Evolutionary conservation across 1,284 basidiomycete species (phyloP).

Genomic region (Pascua guehoae): DNA sequence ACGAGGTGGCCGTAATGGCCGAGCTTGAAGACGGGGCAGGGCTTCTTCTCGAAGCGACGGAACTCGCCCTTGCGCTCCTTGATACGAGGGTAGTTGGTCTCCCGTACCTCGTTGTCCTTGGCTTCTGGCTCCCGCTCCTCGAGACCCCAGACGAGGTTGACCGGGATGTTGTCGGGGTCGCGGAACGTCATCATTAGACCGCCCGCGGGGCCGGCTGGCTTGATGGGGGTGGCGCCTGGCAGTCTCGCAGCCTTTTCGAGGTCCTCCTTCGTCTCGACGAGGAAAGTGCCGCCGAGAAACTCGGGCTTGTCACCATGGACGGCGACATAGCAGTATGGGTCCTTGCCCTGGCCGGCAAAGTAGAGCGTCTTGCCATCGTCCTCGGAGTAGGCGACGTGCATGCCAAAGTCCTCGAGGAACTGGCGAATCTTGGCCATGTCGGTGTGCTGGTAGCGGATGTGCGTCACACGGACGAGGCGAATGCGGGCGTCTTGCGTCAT

Average conservation of each 20-base stretch:
- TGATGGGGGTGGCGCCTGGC: slow-evolving; percentile 14
- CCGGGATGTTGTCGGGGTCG: slow-evolving; percentile 23
- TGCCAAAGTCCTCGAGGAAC: slow-evolving; percentile 29
- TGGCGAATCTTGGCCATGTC: slow-evolving; percentile 14
- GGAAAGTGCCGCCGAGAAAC: slow-evolving; percentile 13
- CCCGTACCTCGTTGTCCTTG: not conserved
- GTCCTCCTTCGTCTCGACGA: slow-evolving; percentile 19
- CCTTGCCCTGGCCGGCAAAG: slow-evolving; percentile 21
- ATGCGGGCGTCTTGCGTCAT: slow-evolving; percentile 15
- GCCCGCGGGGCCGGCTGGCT: slow-evolving; percentile 19
- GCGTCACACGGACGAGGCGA: slow-evolving; percentile 20
- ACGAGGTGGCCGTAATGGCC: slow-evolving; percentile 24
- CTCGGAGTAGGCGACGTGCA: slow-evolving; percentile 12
- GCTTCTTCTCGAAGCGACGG: slow-evolving; percentile 15
- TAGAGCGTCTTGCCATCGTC: slow-evolving; percentile 16
- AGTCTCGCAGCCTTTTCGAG: slow-evolving; percentile 18
- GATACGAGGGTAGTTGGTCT: slow-evolving; percentile 5
- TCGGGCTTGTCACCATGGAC: slow-evolving; percentile 4
- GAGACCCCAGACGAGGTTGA: slow-evolving; percentile 24
- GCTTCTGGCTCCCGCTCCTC: not conserved
- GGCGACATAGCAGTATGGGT: slow-evolving; percentile 23
- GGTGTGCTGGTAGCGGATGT: slow-evolving; percentile 25
- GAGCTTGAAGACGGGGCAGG: slow-evolving; percentile 22
- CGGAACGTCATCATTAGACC: slow-evolving; percentile 21
- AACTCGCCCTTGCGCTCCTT: slow-evolving; percentile 16